Percentiles rank a stretch among this genome's conserved stretches.
phyloP scores from a whole-genome alignment of 208 protist genomes.

The Leishmania tarentolae region DNA sequence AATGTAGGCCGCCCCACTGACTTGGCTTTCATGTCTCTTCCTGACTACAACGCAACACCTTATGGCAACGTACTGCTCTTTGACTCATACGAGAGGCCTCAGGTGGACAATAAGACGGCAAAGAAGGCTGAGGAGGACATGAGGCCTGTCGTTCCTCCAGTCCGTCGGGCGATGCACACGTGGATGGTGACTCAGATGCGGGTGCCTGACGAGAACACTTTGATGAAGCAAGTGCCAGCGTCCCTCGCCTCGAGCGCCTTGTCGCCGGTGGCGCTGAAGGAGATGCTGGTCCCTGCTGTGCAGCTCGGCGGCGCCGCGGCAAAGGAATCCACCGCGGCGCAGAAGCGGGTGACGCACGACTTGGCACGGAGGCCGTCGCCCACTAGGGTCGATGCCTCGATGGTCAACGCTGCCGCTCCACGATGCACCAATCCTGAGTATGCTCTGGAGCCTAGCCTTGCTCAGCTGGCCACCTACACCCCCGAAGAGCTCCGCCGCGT shows the following conservation, averaged over 20 bases:
- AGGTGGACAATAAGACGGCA: slow-evolving; percentile 20
- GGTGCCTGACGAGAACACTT: slow-evolving; percentile 21
- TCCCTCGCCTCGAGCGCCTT: slow-evolving; percentile 52
- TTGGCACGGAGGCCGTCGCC: slow-evolving; percentile 1
- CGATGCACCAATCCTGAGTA: slow-evolving; percentile 67
- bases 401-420: slow-evolving; percentile 38
- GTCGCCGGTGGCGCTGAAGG: slow-evolving; percentile 61
- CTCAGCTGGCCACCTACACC: slow-evolving; percentile 42
- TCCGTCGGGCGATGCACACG: slow-evolving; percentile 33
- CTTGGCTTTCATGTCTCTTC: slow-evolving; percentile 69
- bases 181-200: slow-evolving; percentile 36
- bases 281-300: slow-evolving; percentile 54
- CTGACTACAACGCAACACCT: slow-evolving; percentile 73
- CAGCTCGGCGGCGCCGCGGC: slow-evolving; percentile 30
- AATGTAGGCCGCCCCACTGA: slow-evolving; percentile 37
- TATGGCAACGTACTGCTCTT: slow-evolving; percentile 85
- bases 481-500: slow-evolving; percentile 62
- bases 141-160: slow-evolving; percentile 18
- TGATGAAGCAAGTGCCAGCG: slow-evolving; percentile 40
- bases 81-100: slow-evolving; percentile 57
- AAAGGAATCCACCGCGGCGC: not conserved
- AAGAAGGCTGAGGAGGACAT: slow-evolving; percentile 26
- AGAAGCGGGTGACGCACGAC: slow-evolving; percentile 4
- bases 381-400: not conserved
- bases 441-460: slow-evolving; percentile 57